Percentiles rank a stretch among this genome's conserved stretches.
Conservation (phyloP, 768 basidiomycete genomes). For the Leccinum ochraceum region DNA sequence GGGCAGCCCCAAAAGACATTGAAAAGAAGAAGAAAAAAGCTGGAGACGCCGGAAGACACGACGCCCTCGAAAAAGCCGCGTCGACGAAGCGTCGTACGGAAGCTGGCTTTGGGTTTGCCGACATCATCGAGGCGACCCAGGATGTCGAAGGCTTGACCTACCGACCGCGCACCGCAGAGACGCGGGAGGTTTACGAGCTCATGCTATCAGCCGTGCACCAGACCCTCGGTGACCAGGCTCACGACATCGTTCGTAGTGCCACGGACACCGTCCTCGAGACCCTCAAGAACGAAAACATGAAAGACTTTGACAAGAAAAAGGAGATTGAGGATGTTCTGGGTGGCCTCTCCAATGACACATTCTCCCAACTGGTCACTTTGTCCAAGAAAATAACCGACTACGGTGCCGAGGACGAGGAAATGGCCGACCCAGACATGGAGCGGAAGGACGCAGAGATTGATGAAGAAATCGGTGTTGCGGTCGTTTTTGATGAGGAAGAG, state of each 20-base stretch:
- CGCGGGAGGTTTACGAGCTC: conserved; percentile 91
- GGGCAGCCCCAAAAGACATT: conserved; percentile 82
- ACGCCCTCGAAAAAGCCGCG: conserved; percentile 57
- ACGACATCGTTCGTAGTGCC: conserved; percentile 93
- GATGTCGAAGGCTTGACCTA: conserved; percentile 93
- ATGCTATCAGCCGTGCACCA: conserved; percentile 83
- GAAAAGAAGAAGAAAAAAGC: conserved; percentile 95
- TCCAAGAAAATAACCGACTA: conserved; percentile 98
- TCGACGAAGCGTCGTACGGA: conserved; percentile 60
- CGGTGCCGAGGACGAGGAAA: conserved; percentile 79
- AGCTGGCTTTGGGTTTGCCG: conserved; percentile 73
- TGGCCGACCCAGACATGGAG: conserved; percentile 79
- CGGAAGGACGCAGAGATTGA: conserved; percentile 88
- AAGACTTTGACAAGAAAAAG: conserved; percentile 97
- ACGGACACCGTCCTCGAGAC: conserved; percentile 90
- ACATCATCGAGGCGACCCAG: conserved; percentile 93
- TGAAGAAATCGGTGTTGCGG: conserved; percentile 95
- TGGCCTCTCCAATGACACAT: conserved; percentile 65
- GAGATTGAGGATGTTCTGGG: conserved; percentile 83
- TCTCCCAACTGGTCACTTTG: conserved; percentile 79
- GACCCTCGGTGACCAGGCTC: conserved; percentile 89
- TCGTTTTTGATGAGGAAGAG: conserved; percentile 97
- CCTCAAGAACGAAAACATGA: conserved; percentile 84
- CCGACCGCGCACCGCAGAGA: conserved; percentile 91
- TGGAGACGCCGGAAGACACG: conserved; percentile 48